Percentiles rank a stretch among this genome's conserved stretches.
phyloP scores from a whole-genome alignment of 345 rosid species.

The Murraya paniculata region DNA sequence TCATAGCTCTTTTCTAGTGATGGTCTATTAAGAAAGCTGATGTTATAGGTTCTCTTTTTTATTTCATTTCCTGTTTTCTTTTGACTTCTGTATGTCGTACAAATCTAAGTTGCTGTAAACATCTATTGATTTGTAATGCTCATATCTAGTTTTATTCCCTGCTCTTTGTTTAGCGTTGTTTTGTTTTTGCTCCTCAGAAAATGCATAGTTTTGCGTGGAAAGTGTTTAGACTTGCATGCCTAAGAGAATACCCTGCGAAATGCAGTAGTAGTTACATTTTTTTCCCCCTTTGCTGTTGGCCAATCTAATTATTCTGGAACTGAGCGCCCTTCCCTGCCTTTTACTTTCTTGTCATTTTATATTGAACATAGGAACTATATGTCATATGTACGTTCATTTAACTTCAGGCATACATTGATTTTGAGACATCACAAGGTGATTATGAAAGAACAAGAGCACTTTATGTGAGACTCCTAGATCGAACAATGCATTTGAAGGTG shows the following conservation, averaged over 20 bases:
- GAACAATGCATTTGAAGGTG: slow-evolving; percentile 85
- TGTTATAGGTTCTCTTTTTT: background rate
- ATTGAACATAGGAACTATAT: background rate
- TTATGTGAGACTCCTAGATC: slow-evolving; percentile 70
- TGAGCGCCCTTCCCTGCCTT: background rate
- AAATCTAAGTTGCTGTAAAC: background rate
- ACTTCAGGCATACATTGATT: slow-evolving; percentile 83
- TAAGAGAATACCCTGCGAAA: background rate
- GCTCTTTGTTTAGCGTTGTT: background rate
- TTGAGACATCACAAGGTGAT: slow-evolving; percentile 83
- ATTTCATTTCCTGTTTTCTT: background rate
- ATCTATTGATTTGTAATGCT: background rate
- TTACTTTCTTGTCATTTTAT: background rate
- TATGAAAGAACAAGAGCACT: slow-evolving; percentile 60
- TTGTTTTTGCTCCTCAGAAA: background rate
- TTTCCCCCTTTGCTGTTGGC: too few species aligned
- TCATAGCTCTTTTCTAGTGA: background rate
- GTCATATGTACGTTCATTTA: slow-evolving; percentile 9
- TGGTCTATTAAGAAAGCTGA: background rate
- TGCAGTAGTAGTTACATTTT: background rate
- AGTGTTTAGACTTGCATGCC: background rate
- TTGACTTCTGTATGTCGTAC: background rate
- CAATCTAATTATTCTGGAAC: background rate
- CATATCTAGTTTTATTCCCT: background rate
- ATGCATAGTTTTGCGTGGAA: background rate